phyloP scores from a whole-genome alignment of 2,329 filamentous ascomycete species.

The Penicillium palitans region DNA sequence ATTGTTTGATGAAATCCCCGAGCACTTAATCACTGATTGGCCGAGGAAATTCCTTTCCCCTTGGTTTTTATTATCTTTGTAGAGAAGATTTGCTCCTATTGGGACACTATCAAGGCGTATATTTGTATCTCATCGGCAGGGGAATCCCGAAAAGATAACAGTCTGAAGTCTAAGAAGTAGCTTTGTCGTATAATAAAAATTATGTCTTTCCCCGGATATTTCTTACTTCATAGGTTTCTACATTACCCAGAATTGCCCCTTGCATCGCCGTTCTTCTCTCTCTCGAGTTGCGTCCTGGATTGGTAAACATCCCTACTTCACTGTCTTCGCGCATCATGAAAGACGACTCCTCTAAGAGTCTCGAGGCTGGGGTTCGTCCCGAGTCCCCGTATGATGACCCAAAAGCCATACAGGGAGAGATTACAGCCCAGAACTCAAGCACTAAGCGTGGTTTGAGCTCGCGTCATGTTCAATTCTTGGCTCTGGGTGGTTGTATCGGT shows the following conservation, averaged over 20 bases:
- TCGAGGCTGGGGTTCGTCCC: conserved; percentile 4
- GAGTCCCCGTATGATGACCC: conserved; percentile 7
- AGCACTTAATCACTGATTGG: background rate
- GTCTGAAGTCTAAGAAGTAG: background rate
- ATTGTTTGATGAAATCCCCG: background rate
- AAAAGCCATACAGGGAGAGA: conserved; percentile 11
- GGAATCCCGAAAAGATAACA: background rate
- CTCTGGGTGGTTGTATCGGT: conserved; percentile 43
- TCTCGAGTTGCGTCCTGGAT: too few species aligned
- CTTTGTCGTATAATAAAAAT: background rate
- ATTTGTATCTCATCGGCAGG: background rate
- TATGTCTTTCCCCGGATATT: background rate
- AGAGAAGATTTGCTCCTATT: background rate
- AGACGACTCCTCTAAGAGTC: conserved; percentile 3
- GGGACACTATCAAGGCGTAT: background rate
- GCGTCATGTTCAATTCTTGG: conserved; percentile 34
- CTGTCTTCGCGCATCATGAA: conserved; percentile 5
- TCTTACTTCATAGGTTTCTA: background rate
- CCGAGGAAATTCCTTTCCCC: background rate
- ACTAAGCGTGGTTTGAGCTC: conserved; percentile 29
- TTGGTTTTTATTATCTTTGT: background rate
- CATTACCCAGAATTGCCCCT: background rate
- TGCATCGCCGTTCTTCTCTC: background rate
- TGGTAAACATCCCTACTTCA: background rate
- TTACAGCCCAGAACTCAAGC: background rate